Evolutionary conservation across 1,284 basidiomycete species (phyloP), one percentile per base, ranked within the genome.

Genomic region (Thelephora terrestris): DNA sequence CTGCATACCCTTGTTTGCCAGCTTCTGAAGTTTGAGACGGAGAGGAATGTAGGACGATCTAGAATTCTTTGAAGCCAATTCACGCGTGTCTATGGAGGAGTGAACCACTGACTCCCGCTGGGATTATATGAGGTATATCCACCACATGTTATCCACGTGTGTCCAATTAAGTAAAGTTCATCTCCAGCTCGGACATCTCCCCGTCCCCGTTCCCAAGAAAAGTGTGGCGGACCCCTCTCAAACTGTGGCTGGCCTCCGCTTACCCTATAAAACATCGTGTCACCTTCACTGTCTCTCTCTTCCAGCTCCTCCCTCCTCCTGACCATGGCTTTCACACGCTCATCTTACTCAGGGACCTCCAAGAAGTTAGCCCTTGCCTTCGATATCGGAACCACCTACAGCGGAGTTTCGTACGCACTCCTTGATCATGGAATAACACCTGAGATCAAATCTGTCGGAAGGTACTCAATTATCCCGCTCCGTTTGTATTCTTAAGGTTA

Each of bases 381-480:
- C 29, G 29, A 32, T 12, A 32, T 51, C 1, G 56, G 56, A 2
- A 58, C 56, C 2, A 56, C 56, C 7, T 58, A 43, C 52, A 53
- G 52, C 43, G 56, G 55, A 2, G 40, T 57, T 1, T 56, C 50
- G 6, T 32, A 32, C 9, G 29, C 29, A 3, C 12, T 58, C 24
- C 39, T 57, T n/a, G 56, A 58, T 43, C 57, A 55, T 12, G 56
- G 56, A 5, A 34, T 49, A n/a, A 48, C 49, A 12, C 56, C 56
- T 2, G 39, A 55, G 43, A 53, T 58, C 18, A 48, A 50, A 24
- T 48, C 48, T 9, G 54, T 56, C 17, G 50, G 38, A 12, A 50
- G 51, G 56, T 55, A 81, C 25, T 20, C 24, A n/a, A 18, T 36
- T n/a, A 9, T 34, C 39, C 25, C 25, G 25, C 25, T 5, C 9